phyloP scores from a whole-genome alignment of 495 filamentous ascomycete genomes.

The Tirmania nivea region DNA sequence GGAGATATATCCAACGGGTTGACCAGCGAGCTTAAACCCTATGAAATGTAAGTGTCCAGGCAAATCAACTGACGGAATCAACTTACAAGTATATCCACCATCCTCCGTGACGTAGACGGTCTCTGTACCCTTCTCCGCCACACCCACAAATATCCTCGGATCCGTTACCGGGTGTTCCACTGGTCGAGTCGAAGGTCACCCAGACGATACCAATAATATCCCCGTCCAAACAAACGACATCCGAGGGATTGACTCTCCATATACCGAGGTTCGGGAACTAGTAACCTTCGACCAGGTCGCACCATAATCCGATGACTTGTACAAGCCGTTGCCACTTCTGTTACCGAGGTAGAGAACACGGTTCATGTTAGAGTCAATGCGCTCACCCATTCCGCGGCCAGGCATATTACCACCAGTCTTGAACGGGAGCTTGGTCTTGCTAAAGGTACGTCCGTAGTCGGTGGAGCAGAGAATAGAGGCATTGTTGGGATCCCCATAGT shows the following conservation, averaged over 20 bases:
- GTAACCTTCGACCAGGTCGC: slow-evolving; percentile 35
- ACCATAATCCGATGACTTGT: slow-evolving; percentile 35
- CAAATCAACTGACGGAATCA: neutral
- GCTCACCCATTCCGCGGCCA: slow-evolving; percentile 41
- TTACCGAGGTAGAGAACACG: slow-evolving; percentile 37
- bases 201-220: slow-evolving; percentile 32
- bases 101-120: slow-evolving; percentile 34
- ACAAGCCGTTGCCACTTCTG: slow-evolving; percentile 40
- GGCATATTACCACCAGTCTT: slow-evolving; percentile 44
- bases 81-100: slow-evolving; percentile 27
- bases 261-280: slow-evolving; percentile 31
- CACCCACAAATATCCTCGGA: slow-evolving; percentile 37
- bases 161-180: slow-evolving; percentile 23
- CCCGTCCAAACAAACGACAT: slow-evolving; percentile 24
- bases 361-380: slow-evolving; percentile 35
- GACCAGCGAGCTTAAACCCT: slow-evolving; percentile 29
- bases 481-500: slow-evolving; percentile 29
- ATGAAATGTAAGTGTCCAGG: neutral
- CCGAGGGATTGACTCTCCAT: slow-evolving; percentile 26
- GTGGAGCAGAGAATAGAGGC: slow-evolving; percentile 30
- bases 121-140: slow-evolving; percentile 29
- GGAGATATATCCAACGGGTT: slow-evolving; percentile 30
- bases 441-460: slow-evolving; percentile 31
- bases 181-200: slow-evolving; percentile 36
- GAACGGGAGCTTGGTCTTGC: slow-evolving; percentile 28